Base-by-base conservation (phyloP, 2,329 filamentous ascomycete species). In the Fusarium paranaense region DNA sequence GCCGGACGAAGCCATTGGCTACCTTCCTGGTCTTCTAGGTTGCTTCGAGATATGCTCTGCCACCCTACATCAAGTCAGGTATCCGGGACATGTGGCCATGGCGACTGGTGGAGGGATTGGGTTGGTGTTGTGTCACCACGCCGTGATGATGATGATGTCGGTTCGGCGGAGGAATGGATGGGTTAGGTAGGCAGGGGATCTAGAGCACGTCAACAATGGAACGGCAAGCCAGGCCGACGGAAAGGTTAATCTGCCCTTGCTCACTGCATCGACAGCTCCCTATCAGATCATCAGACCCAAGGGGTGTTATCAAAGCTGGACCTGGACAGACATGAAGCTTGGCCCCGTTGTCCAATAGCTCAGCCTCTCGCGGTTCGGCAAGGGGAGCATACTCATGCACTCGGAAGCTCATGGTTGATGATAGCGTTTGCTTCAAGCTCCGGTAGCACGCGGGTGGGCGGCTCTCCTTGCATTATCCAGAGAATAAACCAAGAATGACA, bases 391-490 rank as follows among this genome's bases (percentile, higher is more conserved):
- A 27, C 14, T 16, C 22, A 47, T 47, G 22, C 42, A 47, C 14
- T 20, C 47, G n/a, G 47, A 30, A 32, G 27, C 27, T 30, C 18
- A 52, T 52, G 45, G 45, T 16, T n/a, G 16, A 20, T 27, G 45
- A 59, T 59, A 22, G 25, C 20, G 25, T 22, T 27, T 57, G 14
- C 20, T 30, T 22, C 33, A 42, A 40, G 57, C 59, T 22, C 62
- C 54, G 52, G 59, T 50, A 42, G 54, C 45, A 73, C 54, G 47
- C 66, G 66, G 70, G 67, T 64, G 62, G 70, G 32, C 37, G 57
- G 35, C 57, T 42, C 57, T 60, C 37, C 70, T 52, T 73, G 71
- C 71, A 68, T 73, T 71, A 73, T 73, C 72, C 74, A 54, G 35
- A 64, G 65, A 72, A 54, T 32, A 64, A 71, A 66, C 50, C 50